phyloP scores from a whole-genome alignment of 1,284 basidiomycete species.

The Cryptococcus sp. region DNA sequence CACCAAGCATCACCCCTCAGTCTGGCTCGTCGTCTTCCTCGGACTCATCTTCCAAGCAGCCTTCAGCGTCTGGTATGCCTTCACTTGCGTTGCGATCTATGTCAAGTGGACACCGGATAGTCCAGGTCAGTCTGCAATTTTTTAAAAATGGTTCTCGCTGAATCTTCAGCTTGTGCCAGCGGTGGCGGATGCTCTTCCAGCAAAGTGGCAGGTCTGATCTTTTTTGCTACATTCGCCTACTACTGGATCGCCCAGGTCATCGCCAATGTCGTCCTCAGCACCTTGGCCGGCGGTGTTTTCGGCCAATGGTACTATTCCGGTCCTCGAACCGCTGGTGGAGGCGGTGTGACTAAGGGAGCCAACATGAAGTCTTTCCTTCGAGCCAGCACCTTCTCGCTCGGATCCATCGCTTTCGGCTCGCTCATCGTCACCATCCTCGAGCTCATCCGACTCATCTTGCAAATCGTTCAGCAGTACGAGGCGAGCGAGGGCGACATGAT shows the following conservation, averaged over 20 bases:
- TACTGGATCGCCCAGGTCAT: slow-evolving; percentile 71
- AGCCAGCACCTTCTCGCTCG: slow-evolving; percentile 77
- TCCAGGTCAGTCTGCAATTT: slow-evolving; percentile 50
- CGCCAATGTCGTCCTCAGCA: slow-evolving; percentile 70
- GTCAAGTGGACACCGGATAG: slow-evolving; percentile 70
- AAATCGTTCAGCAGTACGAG: slow-evolving; percentile 62
- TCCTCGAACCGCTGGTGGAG: slow-evolving; percentile 29
- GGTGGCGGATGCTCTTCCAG: slow-evolving; percentile 51
- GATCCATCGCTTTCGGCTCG: slow-evolving; percentile 83
- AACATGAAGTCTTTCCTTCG: slow-evolving; percentile 67
- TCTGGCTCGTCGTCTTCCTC: slow-evolving; percentile 69
- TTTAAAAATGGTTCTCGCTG: not conserved
- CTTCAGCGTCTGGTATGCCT: slow-evolving; percentile 55
- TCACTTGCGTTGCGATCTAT: slow-evolving; percentile 53
- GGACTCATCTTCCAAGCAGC: slow-evolving; percentile 66
- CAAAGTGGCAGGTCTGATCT: slow-evolving; percentile 63
- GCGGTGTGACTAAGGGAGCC: slow-evolving; percentile 58
- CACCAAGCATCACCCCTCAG: slow-evolving; percentile 71
- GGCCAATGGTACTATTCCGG: slow-evolving; percentile 52
- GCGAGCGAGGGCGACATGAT: slow-evolving; percentile 67
- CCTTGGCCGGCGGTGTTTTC: slow-evolving; percentile 67
- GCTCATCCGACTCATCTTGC: slow-evolving; percentile 62
- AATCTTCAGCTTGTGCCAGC: slow-evolving; percentile 23
- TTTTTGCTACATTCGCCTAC: slow-evolving; percentile 75
- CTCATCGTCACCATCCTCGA: slow-evolving; percentile 84